These are phyloP conservation scores for Mucor mucedo DNA, from an alignment of 371 early-diverging fungal species.

Conservation along the genomic window DNA sequence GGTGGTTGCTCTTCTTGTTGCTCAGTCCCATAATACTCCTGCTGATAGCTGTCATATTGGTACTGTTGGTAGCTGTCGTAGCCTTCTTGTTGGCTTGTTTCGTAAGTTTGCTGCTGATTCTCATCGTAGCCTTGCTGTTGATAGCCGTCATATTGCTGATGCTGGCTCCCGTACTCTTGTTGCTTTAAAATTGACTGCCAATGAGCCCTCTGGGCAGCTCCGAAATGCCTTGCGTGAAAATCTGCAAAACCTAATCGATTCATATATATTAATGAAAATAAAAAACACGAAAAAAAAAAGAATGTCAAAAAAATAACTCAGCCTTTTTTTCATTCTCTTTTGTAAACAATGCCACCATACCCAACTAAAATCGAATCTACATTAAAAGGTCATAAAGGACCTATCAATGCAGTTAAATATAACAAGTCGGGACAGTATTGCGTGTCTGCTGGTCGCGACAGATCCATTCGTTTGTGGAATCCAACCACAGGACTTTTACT, in stretches of 20 bases:
- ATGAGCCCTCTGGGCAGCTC: conserved; percentile 25
- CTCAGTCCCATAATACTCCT: neutral
- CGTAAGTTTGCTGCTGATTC: conserved; percentile 8
- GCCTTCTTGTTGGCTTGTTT: neutral
- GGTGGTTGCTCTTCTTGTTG: neutral
- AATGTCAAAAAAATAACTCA: neutral
- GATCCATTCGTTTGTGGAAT: conserved; percentile 83
- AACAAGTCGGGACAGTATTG: conserved; percentile 76
- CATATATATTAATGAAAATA: conserved; percentile 11
- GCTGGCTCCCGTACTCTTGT: neutral
- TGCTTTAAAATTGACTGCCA: conserved; percentile 22
- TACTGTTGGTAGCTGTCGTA: conserved; percentile 5
- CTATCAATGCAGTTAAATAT: conserved; percentile 70
- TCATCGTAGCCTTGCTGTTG: conserved; percentile 8
- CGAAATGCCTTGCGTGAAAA: conserved; percentile 34
- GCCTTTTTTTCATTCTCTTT: neutral
- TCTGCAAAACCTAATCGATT: conserved; percentile 30
- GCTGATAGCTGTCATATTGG: neutral
- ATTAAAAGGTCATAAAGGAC: conserved; percentile 67
- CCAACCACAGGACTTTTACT: conserved; percentile 69
- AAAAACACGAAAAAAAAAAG: neutral
- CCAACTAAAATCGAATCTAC: conserved; percentile 45
- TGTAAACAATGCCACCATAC: conserved; percentile 28
- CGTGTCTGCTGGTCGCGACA: conserved; percentile 82
- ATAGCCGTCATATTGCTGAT: neutral